These are phyloP conservation scores for Beauveria asiatica DNA, from an alignment of 2,329 filamentous ascomycete species.

Conservation along the genomic window DNA sequence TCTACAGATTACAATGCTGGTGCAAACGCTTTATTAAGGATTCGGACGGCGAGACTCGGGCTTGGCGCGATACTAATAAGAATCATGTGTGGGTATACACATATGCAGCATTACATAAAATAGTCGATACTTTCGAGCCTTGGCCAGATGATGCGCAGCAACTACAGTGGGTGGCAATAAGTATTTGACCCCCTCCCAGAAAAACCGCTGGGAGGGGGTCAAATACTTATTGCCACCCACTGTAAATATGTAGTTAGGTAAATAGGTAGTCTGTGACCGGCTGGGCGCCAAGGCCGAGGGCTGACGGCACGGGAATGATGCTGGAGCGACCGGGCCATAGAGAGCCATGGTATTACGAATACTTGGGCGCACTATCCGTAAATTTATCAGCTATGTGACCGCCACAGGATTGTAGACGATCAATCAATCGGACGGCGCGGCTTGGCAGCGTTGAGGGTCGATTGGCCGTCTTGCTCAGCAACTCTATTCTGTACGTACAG, in stretches of 20 bases:
- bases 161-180: too few species aligned
- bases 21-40: too few species aligned
- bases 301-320: neutral
- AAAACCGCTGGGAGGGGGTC: too few species aligned
- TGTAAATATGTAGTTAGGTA: too few species aligned
- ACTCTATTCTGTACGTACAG: neutral
- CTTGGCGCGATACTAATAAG: neutral
- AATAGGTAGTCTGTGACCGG: neutral
- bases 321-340: neutral
- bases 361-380: too few species aligned
- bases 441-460: neutral
- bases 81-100: too few species aligned
- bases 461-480: neutral
- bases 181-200: too few species aligned
- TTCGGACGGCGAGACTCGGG: neutral
- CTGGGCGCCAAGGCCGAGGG: constrained; percentile 6
- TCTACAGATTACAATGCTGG: too few species aligned
- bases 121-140: neutral
- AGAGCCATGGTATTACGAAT: neutral
- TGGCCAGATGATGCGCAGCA: neutral
- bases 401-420: neutral
- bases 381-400: too few species aligned
- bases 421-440: neutral
- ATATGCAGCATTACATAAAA: too few species aligned
- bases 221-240: too few species aligned